Percentiles rank a stretch among this genome's conserved stretches.
These are phyloP conservation scores for Phaffia rhodozyma DNA, from an alignment of 1,284 basidiomycete species.

Conservation along the genomic window DNA sequence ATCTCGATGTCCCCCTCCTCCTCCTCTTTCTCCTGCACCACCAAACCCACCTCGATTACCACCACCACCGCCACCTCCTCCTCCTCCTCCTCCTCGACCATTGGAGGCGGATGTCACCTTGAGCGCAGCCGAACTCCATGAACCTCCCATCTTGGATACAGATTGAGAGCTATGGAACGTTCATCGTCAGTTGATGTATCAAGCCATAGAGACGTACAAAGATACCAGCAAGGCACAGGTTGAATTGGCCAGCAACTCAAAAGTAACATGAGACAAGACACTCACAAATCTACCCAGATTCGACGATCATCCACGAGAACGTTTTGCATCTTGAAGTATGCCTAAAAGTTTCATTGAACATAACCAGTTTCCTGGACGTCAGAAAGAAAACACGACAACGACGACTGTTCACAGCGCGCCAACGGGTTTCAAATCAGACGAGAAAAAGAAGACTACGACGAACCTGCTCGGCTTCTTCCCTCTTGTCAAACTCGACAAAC, in stretches of 20 bases:
- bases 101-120: slow-evolving; percentile 26
- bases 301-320: slow-evolving; percentile 96
- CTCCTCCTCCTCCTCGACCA: slow-evolving; percentile 22
- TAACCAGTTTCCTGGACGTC: slow-evolving; percentile 5
- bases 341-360: slow-evolving; percentile 39
- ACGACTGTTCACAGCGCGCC: slow-evolving; percentile 10
- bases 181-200: slow-evolving; percentile 21
- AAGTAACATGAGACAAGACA: slow-evolving; percentile 17
- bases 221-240: neutral
- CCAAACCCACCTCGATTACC: slow-evolving; percentile 22
- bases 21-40: slow-evolving; percentile 24
- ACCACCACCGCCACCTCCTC: slow-evolving; percentile 21
- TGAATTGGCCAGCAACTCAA: neutral
- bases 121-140: slow-evolving; percentile 26
- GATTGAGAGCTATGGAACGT: slow-evolving; percentile 62
- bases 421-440: too few relatives aligned
- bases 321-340: slow-evolving; percentile 99
- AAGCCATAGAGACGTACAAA: neutral
- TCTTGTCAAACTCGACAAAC: slow-evolving; percentile 94
- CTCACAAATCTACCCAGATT: slow-evolving; percentile 95
- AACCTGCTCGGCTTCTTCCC: slow-evolving; percentile 84
- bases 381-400: neutral
- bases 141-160: slow-evolving; percentile 49
- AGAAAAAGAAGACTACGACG: slow-evolving; percentile 20
- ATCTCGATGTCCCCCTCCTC: slow-evolving; percentile 19